These are phyloP conservation scores for Exophiala bonariae DNA, from an alignment of 2,329 filamentous ascomycete species.

Conservation along the genomic window DNA sequence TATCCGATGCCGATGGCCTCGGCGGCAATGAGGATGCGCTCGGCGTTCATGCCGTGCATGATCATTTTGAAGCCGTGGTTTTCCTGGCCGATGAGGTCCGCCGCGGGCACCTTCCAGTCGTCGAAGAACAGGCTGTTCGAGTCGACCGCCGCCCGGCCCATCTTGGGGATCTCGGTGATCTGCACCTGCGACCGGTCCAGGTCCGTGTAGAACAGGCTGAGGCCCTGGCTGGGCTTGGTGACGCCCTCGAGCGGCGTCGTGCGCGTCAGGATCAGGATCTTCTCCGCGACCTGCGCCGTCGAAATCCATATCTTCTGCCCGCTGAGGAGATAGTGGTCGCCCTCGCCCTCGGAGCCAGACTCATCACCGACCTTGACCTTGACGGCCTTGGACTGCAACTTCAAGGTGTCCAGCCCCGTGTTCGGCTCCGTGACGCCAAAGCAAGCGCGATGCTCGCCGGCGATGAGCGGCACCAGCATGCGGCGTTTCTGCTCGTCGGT, in stretches of 20 bases:
- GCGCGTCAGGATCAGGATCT: slow-evolving; percentile 44
- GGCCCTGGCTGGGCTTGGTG: slow-evolving; percentile 42
- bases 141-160: slow-evolving; percentile 47
- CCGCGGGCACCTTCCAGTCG: slow-evolving; percentile 41
- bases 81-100: slow-evolving; percentile 43
- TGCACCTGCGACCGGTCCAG: slow-evolving; percentile 38
- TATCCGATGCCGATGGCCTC: slow-evolving; percentile 48
- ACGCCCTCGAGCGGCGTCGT: slow-evolving; percentile 45
- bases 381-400: slow-evolving; percentile 39
- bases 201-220: slow-evolving; percentile 49
- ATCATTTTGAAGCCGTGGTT: slow-evolving; percentile 48
- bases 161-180: slow-evolving; percentile 47
- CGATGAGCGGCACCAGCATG: slow-evolving; percentile 42
- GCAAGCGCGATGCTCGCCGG: slow-evolving; percentile 42
- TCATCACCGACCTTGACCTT: too few relatives aligned
- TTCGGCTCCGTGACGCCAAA: slow-evolving; percentile 47
- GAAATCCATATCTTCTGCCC: slow-evolving; percentile 49
- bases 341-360: slow-evolving; percentile 33
- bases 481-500: slow-evolving; percentile 43
- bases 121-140: slow-evolving; percentile 48
- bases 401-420: slow-evolving; percentile 45
- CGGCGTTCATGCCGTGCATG: slow-evolving; percentile 41
- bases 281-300: slow-evolving; percentile 46
- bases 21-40: slow-evolving; percentile 38
- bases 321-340: slow-evolving; percentile 35